Base-by-base conservation (phyloP, 345 rosid genomes). In the Salix brachista region DNA sequence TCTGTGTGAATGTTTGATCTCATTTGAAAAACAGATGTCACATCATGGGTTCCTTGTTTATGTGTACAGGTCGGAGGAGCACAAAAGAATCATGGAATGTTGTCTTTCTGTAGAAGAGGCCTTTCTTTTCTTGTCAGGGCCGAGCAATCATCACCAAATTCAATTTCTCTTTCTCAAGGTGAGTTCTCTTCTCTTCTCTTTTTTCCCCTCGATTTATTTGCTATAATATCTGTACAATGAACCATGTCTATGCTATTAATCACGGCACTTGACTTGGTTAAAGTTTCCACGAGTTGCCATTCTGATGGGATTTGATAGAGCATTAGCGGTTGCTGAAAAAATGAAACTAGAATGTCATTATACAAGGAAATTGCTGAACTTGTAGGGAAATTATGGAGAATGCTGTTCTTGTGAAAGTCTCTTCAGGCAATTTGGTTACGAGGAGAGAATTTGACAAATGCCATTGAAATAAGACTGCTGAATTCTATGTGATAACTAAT, bases 71-170 rank as follows among this genome's bases (percentile, higher is more conserved):
- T 80, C 28, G 88, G 83, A 79, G 17, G 83, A 79, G 17, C 78
- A 67, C 88, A 84, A 71, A 87, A 79, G 86, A 82, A 80, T 65
- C 82, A 81, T 18, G 65, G 78, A 12, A 65, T 67, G 67, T 74
- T 84, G 72, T 84, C 87, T 84, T 84, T 78, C 71, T 79, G 73
- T 39, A 82, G 83, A 83, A 86, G 85, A 88, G 75, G 87, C 67
- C 79, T 84, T 83, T 85, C 97, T 46, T 41, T 89, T 80, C 73
- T 86, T 65, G 91, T 84, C 8, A 83, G 86, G 46, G 85, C 96
- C 48, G 90, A 91, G 50, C 90, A 86, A 37, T 56, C 80, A n/a
- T 71, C 90, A 10, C 39, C 80, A 28, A 54, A 80, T 80, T 78
- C 87, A 32, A 64, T 85, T 62, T 81, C 90, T 77, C 78, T 71